Conservation (phyloP, 116 monocot species). For the Trichopus zeylanicus region DNA sequence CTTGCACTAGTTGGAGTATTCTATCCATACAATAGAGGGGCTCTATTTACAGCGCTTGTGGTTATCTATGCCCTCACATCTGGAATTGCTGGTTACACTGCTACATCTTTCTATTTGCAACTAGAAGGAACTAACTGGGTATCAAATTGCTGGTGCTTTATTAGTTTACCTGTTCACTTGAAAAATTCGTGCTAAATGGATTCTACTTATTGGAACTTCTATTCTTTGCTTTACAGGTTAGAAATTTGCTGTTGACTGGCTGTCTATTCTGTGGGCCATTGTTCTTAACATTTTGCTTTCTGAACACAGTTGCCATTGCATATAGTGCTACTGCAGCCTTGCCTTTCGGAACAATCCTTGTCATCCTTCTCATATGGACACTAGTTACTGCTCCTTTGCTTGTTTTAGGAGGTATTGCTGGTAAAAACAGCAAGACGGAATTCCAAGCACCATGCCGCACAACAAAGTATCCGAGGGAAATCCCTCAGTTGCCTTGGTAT, state of each 20-base stretch:
- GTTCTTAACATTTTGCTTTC: constrained; percentile 67
- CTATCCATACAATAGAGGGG: constrained; percentile 75
- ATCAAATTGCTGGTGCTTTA: constrained; percentile 10
- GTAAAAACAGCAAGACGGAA: constrained; percentile 33
- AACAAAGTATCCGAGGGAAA: constrained; percentile 55
- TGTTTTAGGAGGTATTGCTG: constrained; percentile 52
- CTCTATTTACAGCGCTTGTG: constrained; percentile 66
- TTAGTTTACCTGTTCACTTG: neutral
- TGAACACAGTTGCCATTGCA: constrained; percentile 61
- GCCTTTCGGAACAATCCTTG: constrained; percentile 59
- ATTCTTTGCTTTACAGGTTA: constrained; percentile 29
- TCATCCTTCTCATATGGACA: constrained; percentile 60
- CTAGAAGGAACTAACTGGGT: constrained; percentile 82
- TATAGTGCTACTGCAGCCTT: constrained; percentile 67
- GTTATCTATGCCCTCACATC: constrained; percentile 79
- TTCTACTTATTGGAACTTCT: neutral
- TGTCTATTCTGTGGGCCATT: constrained; percentile 70
- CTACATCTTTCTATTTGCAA: constrained; percentile 58
- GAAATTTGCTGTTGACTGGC: constrained; percentile 60
- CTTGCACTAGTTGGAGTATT: constrained; percentile 74
- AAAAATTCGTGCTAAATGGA: neutral
- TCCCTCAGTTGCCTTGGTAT: constrained; percentile 57
- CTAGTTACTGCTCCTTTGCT: constrained; percentile 51
- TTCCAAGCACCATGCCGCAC: constrained; percentile 65
- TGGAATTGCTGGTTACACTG: constrained; percentile 70